Percentiles rank a stretch among this genome's conserved stretches.
Evolutionary conservation across 2,329 filamentous ascomycete species (phyloP).

Genomic region (Graphium sp.): DNA sequence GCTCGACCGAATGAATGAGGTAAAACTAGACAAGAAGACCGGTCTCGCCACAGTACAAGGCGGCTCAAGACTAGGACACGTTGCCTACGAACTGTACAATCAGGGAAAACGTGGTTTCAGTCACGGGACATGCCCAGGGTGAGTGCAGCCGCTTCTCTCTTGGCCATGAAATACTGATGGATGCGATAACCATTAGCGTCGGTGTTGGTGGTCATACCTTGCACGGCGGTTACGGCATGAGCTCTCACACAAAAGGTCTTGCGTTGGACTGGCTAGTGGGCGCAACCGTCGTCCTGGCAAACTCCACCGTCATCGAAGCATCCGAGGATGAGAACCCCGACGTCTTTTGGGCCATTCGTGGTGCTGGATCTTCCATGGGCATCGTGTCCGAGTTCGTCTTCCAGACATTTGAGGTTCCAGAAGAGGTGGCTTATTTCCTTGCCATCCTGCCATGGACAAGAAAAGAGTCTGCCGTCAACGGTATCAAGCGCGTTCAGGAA

Average conservation of each 20-base stretch:
- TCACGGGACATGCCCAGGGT: constrained; percentile 23
- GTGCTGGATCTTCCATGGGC: constrained; percentile 22
- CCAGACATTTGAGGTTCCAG: constrained; percentile 18
- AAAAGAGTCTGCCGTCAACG: constrained; percentile 5
- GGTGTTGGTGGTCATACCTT: constrained; percentile 26
- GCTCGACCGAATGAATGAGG: constrained; percentile 18
- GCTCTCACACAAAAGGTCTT: constrained; percentile 9
- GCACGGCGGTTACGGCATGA: constrained; percentile 19
- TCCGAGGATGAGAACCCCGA: constrained; percentile 17
- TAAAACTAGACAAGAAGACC: constrained; percentile 13
- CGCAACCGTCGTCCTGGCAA: constrained; percentile 18
- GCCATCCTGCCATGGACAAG: constrained; percentile 6
- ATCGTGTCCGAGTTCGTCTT: constrained; percentile 20
- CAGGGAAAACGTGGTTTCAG: constrained; percentile 18
- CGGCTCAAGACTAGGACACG: constrained; percentile 23
- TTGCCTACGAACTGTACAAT: constrained; percentile 17
- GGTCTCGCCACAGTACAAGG: constrained; percentile 18
- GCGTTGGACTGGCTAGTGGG: constrained; percentile 17
- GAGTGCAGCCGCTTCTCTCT: background rate
- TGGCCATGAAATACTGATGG: background rate
- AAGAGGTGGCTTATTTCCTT: constrained; percentile 12
- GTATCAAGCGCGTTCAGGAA: constrained; percentile 10
- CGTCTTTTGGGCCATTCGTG: constrained; percentile 24
- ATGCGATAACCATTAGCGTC: constrained; percentile 11
- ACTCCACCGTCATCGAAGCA: constrained; percentile 13